Percentiles rank a stretch among this genome's conserved stretches.
Evolutionary conservation across 441 rosid genomes (phyloP).

Genomic region (Sinapis alba): DNA sequence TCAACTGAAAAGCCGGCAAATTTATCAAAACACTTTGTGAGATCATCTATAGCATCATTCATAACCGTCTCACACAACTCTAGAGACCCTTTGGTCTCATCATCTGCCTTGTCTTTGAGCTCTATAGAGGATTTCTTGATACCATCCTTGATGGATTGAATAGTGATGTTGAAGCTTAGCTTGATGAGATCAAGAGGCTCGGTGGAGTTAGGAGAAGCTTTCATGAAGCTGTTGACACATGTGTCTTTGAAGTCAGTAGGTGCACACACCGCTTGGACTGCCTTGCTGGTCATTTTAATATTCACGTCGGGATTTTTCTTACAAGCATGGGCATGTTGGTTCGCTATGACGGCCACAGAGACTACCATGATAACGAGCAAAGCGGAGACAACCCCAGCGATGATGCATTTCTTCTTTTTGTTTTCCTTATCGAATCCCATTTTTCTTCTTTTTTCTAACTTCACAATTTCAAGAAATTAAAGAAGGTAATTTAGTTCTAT

Average conservation of each 20-base stretch:
- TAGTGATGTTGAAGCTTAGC: slow-evolving; percentile 51
- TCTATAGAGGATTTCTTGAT: slow-evolving; percentile 42
- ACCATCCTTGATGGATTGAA: slow-evolving; percentile 43
- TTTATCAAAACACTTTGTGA: slow-evolving; percentile 46
- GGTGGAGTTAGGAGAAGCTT: slow-evolving; percentile 49
- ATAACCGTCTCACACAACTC: slow-evolving; percentile 55
- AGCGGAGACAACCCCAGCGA: slow-evolving; percentile 44
- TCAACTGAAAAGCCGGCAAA: slow-evolving; percentile 42
- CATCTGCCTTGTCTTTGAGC: slow-evolving; percentile 49
- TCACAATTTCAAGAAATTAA: neutral
- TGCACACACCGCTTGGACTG: slow-evolving; percentile 58
- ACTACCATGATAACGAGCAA: slow-evolving; percentile 64
- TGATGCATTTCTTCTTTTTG: slow-evolving; percentile 46
- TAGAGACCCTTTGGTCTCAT: slow-evolving; percentile 54
- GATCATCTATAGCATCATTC: slow-evolving; percentile 54
- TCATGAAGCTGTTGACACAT: slow-evolving; percentile 49
- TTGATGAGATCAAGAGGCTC: slow-evolving; percentile 63
- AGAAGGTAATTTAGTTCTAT: neutral
- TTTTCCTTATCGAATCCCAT: slow-evolving; percentile 17
- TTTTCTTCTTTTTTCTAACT: neutral
- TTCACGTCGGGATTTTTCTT: neutral
- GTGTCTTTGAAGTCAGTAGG: slow-evolving; percentile 63
- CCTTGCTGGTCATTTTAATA: slow-evolving; percentile 42
- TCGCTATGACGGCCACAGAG: slow-evolving; percentile 35
- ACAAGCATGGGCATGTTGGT: neutral